Conservation (phyloP, 768 basidiomycete species). For the Pulveroboletus ravenelii region DNA sequence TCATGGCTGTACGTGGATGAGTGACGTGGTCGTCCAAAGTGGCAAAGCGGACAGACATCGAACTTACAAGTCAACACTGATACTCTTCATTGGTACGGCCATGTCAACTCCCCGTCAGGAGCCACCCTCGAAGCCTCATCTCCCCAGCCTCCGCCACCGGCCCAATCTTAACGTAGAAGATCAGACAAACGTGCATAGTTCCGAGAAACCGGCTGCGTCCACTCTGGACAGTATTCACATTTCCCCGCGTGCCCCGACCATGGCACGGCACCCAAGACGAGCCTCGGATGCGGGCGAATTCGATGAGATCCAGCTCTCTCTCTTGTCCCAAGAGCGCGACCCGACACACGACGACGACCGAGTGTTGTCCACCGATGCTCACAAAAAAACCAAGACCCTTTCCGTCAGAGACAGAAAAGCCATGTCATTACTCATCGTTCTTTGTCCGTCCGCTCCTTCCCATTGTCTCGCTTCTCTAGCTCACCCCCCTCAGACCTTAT, state of each 20-base stretch:
- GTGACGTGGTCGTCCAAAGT: constrained; percentile 18
- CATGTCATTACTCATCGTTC: constrained; percentile 77
- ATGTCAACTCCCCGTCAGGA: constrained; percentile 27
- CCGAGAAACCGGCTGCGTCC: constrained; percentile 51
- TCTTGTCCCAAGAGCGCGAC: constrained; percentile 54
- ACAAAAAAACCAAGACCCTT: constrained; percentile 44
- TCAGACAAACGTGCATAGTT: constrained; percentile 23
- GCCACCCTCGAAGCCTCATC: constrained; percentile 24
- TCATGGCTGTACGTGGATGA: not conserved
- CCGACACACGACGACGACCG: constrained; percentile 36
- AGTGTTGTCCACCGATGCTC: constrained; percentile 30
- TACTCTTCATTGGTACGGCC: constrained; percentile 1
- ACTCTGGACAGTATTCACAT: constrained; percentile 58
- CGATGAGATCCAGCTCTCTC: constrained; percentile 58
- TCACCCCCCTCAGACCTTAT: constrained; percentile 51
- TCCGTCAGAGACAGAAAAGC: constrained; percentile 76
- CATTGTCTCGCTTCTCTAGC: constrained; percentile 7
- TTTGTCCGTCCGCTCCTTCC: constrained; percentile 59
- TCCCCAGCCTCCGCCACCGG: constrained; percentile 28
- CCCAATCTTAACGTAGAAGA: constrained; percentile 38
- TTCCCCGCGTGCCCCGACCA: constrained; percentile 45
- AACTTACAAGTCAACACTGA: constrained; percentile 7
- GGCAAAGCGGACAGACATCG: constrained; percentile 1
- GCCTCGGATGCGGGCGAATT: constrained; percentile 28
- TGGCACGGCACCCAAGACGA: constrained; percentile 34